Evolutionary conservation across 768 basidiomycete species (phyloP), one percentile per base, ranked within the genome.

Genomic region (Pulveroboletus sp.): DNA sequence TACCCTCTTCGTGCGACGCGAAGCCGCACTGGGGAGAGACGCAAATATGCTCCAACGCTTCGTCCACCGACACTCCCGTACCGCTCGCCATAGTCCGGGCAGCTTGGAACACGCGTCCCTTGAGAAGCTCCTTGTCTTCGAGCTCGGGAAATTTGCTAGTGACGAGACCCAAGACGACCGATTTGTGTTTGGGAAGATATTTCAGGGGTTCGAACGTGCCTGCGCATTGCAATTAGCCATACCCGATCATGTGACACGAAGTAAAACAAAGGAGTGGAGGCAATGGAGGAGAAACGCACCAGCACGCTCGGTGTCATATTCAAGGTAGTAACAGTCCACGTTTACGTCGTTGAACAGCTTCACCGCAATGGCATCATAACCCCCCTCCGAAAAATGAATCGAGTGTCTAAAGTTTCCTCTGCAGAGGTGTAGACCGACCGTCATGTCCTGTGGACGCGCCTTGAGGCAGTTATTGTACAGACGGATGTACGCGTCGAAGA

Each of bases 401-500:
- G 63, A 59, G 35, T 57, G 53, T 27, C 61, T 56, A 55, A 65
- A 61, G 49, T 62, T 59, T 15, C 76, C 75, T 10, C 76, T 68
- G 54, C 76, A 77, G 8, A 76, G 64, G 59, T 77, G 76, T 14
- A 77, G 55, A 18, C 75, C 69, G 18, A 69, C 63, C 3, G 51
- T 69, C 69, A 77, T 67, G 57, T 76, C 75, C 6, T 27, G 46
- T 2, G 72, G 73, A 39, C 67, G 69, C 31, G 57, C 62, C 44
- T 65, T 54, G n/a, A 78, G 57, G 52, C 69, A 66, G 35, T 64
- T 64, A 53, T 68, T 70, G 63, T 72, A 74, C 37, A 72, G 59
- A 53, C 67, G 60, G 58, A 75, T 72, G 53, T 71, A 86, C 65
- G 79, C 79, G 50, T 86, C 78, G 17, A 90, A 73, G 39, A 89